Evolutionary conservation across 2,329 filamentous ascomycete genomes (phyloP).

Genomic region (Onygena corvina): DNA sequence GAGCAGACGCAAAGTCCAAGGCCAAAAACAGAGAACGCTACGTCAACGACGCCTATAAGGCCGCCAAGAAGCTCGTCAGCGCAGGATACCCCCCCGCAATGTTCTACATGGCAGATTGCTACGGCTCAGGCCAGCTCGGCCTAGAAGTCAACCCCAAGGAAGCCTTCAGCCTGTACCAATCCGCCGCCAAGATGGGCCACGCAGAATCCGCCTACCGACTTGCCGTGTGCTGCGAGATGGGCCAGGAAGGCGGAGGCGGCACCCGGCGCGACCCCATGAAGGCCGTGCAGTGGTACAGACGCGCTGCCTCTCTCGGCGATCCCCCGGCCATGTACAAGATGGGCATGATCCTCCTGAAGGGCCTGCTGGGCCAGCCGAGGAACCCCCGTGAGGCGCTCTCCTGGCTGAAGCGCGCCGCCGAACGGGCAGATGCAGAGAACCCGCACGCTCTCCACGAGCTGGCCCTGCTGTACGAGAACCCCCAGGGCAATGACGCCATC

Average conservation of each 20-base stretch:
- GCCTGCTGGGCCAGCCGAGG: conserved; percentile 71
- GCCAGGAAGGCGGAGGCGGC: conserved; percentile 84
- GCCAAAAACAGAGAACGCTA: conserved; percentile 66
- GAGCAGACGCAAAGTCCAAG: conserved; percentile 52
- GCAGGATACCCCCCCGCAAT: conserved; percentile 70
- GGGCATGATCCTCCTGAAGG: conserved; percentile 90
- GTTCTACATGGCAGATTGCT: conserved; percentile 85
- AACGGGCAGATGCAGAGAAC: conserved; percentile 76
- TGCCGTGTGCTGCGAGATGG: conserved; percentile 94
- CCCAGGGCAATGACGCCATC: conserved; percentile 55
- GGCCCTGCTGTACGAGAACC: conserved; percentile 47
- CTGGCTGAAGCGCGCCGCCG: conserved; percentile 88
- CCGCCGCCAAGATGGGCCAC: conserved; percentile 80
- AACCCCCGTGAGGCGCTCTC: conserved; percentile 76
- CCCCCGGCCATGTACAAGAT: conserved; percentile 96
- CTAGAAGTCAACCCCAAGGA: conserved; percentile 75
- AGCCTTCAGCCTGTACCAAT: conserved; percentile 86
- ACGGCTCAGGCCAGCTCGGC: conserved; percentile 69
- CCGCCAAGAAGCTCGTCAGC: conserved; percentile 73
- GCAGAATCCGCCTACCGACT: conserved; percentile 81
- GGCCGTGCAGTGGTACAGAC: conserved; percentile 96
- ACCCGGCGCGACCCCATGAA: conserved; percentile 84
- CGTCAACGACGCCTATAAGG: conserved; percentile 73
- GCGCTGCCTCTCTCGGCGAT: conserved; percentile 79
- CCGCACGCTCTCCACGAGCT: conserved; percentile 92